A percentile compares a stretch with the other conserved stretches of the same genome.
Conservation (phyloP, 2,329 filamentous ascomycete genomes). For the Arthrobotrys sphaeroides region DNA sequence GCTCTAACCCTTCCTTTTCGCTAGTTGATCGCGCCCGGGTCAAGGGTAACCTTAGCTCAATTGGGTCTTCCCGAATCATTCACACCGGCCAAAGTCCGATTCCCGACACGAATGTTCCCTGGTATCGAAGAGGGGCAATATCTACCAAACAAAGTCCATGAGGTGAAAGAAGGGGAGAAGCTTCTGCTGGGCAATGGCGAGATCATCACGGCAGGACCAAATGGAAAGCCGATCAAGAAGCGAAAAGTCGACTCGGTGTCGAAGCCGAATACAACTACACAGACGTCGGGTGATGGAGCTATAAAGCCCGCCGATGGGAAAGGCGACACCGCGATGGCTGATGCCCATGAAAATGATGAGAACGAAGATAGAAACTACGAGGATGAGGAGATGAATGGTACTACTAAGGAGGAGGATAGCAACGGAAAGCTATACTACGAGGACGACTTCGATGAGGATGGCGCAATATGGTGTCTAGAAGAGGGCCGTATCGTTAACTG, state of each 20-base stretch:
- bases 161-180: constrained; percentile 68
- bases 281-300: constrained; percentile 8
- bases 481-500: constrained; percentile 87
- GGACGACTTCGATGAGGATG: constrained; percentile 85
- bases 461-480: constrained; percentile 85
- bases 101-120: constrained; percentile 92
- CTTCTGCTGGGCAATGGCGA: constrained; percentile 46
- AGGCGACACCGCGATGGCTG: constrained; percentile 56
- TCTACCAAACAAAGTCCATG: constrained; percentile 81
- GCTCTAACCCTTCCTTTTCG: background rate
- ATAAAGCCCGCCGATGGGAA: constrained; percentile 37
- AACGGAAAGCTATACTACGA: constrained; percentile 73
- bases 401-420: constrained; percentile 63
- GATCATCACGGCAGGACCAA: constrained; percentile 28
- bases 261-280: constrained; percentile 15
- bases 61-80: constrained; percentile 88
- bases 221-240: constrained; percentile 50
- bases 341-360: constrained; percentile 61
- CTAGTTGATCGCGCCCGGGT: constrained; percentile 81
- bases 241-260: constrained; percentile 36
- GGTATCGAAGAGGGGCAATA: constrained; percentile 79
- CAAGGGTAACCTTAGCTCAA: constrained; percentile 88
- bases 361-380: constrained; percentile 56
- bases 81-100: constrained; percentile 84
- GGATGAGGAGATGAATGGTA: constrained; percentile 58